Base-by-base conservation (phyloP, 495 filamentous ascomycete genomes). In the Jackrogersella multiformis region DNA sequence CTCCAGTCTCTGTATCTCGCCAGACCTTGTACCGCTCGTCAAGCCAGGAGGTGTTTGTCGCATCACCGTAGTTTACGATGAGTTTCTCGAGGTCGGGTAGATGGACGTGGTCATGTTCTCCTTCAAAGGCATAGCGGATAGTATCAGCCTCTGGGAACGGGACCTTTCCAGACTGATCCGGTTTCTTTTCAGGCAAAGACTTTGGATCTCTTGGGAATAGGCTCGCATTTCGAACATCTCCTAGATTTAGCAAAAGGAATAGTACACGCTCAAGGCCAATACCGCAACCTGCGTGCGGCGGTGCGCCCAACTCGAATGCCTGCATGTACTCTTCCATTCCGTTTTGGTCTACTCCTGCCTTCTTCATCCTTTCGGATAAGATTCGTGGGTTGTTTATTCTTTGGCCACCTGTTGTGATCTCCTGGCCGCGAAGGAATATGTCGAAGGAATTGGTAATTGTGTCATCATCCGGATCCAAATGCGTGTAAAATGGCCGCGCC, bases 371-470 rank as follows among this genome's bases (percentile, higher is more conserved):
- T 64, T 90, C 84, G 32, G 88, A 82, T n/a, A 97, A 81, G 69
- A 91, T 85, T 21, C 82, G 76, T 0, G 92, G 83, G 56, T 93
- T 88, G 75, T 97, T 92, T 64, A 97, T 92, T 86, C 94, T 91
- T 75, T 97, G 93, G 7, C 93, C 94, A 52, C 94, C 93, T 1
- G 89, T 92, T 4, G 94, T 87, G 64, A 97, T 96, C 74, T 97
- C 94, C 73, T 97, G 94, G 4, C 94, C 94, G 9, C 94, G 91
- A 53, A 97, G 84, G 79, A 97, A 97, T 71, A 97, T 94, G 76
- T 97, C 93, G 66, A 97, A 97, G 0, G 94, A 96, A 77, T 97
- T 97, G 39, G 93, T 97, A 71, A 85, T 83, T 2, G 81, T 82
- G 6, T 85, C 78, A 68, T 97, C 87, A 8, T 88, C 78, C 2